Evolutionary conservation across 1,284 basidiomycete genomes (phyloP).

Genomic region (Sparassis latifolia): DNA sequence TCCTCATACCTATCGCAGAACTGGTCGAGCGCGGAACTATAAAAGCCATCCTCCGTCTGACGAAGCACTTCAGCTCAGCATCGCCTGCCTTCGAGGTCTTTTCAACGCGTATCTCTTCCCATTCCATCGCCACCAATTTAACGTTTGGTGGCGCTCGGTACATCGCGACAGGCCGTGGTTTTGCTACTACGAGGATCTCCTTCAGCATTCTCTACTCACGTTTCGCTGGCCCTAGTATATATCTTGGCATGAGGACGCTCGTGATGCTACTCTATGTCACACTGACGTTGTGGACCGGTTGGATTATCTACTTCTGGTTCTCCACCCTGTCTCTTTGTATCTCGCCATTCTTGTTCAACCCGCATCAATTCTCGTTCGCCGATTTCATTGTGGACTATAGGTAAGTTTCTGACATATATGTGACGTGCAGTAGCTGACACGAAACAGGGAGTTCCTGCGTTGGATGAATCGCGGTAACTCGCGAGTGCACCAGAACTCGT

Average conservation of each 20-base stretch:
- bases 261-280: conserved; percentile 90
- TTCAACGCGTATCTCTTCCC: conserved; percentile 93
- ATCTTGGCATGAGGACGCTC: conserved; percentile 88
- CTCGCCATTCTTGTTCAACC: conserved; percentile 95
- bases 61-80: conserved; percentile 87
- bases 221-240: conserved; percentile 94
- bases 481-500: conserved; percentile 92
- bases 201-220: conserved; percentile 94
- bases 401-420: conserved; percentile 29
- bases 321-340: conserved; percentile 84
- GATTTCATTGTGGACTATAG: conserved; percentile 97
- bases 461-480: conserved; percentile 99
- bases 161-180: conserved; percentile 98
- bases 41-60: conserved; percentile 82
- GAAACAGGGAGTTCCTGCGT: conserved; percentile 77
- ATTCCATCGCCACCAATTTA: conserved; percentile 91
- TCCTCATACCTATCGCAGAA: conserved; percentile 43
- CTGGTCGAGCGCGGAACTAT: conserved; percentile 88
- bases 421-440: conserved; percentile 7
- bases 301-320: conserved; percentile 94
- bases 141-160: conserved; percentile 95
- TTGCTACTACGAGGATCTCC: conserved; percentile 88
- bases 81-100: conserved; percentile 97
- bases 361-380: conserved; percentile 91
- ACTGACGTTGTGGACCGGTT: conserved; percentile 82